A percentile compares a stretch with the other conserved stretches of the same genome.
These are phyloP conservation scores for Suillus cothurnatus DNA, from an alignment of 768 basidiomycete species.

Conservation along the genomic window DNA sequence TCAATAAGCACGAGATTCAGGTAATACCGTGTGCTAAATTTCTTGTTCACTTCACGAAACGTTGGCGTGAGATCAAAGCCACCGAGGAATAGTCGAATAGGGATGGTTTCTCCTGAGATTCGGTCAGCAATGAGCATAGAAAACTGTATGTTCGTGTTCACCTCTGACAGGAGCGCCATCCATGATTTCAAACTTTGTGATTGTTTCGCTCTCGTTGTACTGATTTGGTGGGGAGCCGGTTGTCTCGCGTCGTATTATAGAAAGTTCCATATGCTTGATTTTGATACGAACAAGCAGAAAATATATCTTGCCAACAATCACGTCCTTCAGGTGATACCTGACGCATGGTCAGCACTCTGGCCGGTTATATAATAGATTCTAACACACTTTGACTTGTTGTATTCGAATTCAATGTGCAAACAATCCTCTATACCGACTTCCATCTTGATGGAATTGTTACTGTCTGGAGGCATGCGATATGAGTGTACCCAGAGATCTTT, in stretches of 20 bases:
- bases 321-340: conserved; percentile 98
- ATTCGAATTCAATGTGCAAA: conserved; percentile 98
- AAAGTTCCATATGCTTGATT: conserved; percentile 99
- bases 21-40: conserved; percentile 96
- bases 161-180: conserved; percentile 97
- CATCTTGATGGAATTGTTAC: conserved; percentile 99
- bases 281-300: conserved; percentile 98
- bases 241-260: conserved; percentile 96
- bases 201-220: conserved; percentile 98
- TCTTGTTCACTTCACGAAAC: conserved; percentile 99
- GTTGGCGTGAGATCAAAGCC: conserved; percentile 99
- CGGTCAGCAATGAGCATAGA: neutral
- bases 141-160: conserved; percentile 30
- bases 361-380: neutral
- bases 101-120: conserved; percentile 90
- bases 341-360: conserved; percentile 7
- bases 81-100: conserved; percentile 95
- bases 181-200: conserved; percentile 99
- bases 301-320: conserved; percentile 99
- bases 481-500: conserved; percentile 97
- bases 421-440: conserved; percentile 99
- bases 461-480: conserved; percentile 97
- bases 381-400: conserved; percentile 97
- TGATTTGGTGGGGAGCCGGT: conserved; percentile 98
- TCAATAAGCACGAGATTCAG: conserved; percentile 97